Conservation (phyloP, 345 rosid genomes). For the Erysimum cheiranthoides region DNA sequence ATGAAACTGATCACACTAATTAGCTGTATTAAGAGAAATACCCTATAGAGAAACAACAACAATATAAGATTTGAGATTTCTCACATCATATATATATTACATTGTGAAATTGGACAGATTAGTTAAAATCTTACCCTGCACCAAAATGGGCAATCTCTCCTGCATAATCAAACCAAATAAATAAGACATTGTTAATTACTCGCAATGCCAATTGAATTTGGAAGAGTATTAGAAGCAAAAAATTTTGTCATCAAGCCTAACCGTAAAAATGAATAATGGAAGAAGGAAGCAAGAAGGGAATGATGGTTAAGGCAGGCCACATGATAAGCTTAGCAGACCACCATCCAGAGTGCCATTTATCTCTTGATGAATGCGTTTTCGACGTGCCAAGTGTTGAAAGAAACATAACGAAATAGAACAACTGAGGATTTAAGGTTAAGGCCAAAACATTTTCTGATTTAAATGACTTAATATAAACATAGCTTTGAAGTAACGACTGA, state of each 20-base stretch:
- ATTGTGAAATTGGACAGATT: constrained; percentile 8
- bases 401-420: constrained; percentile 79
- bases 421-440: constrained; percentile 53
- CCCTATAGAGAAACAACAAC: constrained; percentile 57
- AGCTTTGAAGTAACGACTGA: neutral
- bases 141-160: constrained; percentile 98
- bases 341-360: constrained; percentile 96
- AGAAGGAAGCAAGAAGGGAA: constrained; percentile 78
- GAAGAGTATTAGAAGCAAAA: neutral
- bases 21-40: constrained; percentile 89
- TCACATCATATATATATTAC: constrained; percentile 22
- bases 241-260: constrained; percentile 39
- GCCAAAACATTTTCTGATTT: constrained; percentile 18
- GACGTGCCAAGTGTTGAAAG: constrained; percentile 70
- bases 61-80: constrained; percentile 29
- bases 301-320: constrained; percentile 67
- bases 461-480: constrained; percentile 1
- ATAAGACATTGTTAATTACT: neutral
- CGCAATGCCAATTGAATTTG: neutral
- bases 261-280: constrained; percentile 75
- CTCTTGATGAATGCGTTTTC: constrained; percentile 65
- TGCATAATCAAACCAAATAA: constrained; percentile 47
- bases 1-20: constrained; percentile 93
- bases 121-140: constrained; percentile 73
- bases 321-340: constrained; percentile 75